Percentiles rank a stretch among this genome's conserved stretches.
Evolutionary conservation across 495 filamentous ascomycete genomes (phyloP).

Genomic region (Coniosporium apollinis): DNA sequence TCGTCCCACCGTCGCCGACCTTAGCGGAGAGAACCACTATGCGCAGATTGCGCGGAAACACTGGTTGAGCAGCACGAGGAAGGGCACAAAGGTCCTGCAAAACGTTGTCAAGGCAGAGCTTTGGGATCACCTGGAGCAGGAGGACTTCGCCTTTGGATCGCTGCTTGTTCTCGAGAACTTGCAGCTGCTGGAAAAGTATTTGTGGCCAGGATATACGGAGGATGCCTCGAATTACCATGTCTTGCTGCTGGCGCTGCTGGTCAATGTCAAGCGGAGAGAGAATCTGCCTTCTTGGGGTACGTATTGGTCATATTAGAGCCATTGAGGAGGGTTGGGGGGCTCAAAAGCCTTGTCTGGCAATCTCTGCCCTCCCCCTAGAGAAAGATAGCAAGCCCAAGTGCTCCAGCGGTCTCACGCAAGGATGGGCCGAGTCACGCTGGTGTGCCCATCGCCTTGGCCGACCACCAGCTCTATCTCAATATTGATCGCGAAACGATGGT

Average conservation of each 20-base stretch:
- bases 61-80: conserved; percentile 52
- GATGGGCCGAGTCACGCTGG: too few species aligned
- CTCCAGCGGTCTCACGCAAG: too few species aligned
- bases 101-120: conserved; percentile 77
- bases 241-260: conserved; percentile 64
- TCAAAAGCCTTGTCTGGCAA: too few species aligned
- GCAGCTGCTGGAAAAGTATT: conserved; percentile 79
- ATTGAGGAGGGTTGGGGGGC: too few species aligned
- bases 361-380: too few species aligned
- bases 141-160: conserved; percentile 56
- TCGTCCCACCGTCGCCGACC: conserved; percentile 43
- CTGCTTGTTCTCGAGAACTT: conserved; percentile 76
- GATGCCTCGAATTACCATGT: conserved; percentile 83
- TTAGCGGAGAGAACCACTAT: conserved; percentile 67
- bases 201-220: conserved; percentile 88
- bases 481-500: too few species aligned
- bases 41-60: conserved; percentile 65
- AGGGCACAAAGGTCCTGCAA: conserved; percentile 59
- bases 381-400: too few species aligned
- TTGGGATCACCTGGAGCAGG: conserved; percentile 76
- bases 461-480: too few species aligned
- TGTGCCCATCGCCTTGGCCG: too few species aligned
- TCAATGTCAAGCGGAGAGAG: conserved; percentile 78
- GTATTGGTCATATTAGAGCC: too few species aligned
- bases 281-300: conserved; percentile 73